A percentile compares a stretch with the other conserved stretches of the same genome.
phyloP scores from a whole-genome alignment of 1,139 yeast genomes.

The Hansenula lynferdii region DNA sequence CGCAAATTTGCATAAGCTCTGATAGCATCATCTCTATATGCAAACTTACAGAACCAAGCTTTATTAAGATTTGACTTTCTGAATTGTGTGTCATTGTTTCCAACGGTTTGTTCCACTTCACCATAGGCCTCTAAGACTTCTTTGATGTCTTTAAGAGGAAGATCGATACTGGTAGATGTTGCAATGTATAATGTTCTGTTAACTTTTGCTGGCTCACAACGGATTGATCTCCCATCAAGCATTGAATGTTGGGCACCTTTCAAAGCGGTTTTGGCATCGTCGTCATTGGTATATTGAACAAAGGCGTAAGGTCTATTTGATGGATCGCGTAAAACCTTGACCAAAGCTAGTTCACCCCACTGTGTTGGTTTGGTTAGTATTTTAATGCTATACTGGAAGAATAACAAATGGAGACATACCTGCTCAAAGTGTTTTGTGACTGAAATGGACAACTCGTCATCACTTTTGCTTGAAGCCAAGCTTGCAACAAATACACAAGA shows the following conservation, averaged over 20 bases:
- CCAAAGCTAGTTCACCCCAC: slow-evolving; percentile 69
- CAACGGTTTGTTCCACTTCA: slow-evolving; percentile 63
- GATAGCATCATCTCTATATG: slow-evolving; percentile 86
- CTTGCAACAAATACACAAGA: slow-evolving; percentile 89
- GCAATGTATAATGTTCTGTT: slow-evolving; percentile 73
- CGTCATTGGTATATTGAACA: slow-evolving; percentile 75
- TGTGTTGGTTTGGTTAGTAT: slow-evolving; percentile 27
- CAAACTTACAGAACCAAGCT: slow-evolving; percentile 80
- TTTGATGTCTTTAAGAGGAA: slow-evolving; percentile 29
- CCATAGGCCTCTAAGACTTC: slow-evolving; percentile 51
- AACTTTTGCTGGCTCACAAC: slow-evolving; percentile 90
- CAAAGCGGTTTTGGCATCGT: slow-evolving; percentile 68
- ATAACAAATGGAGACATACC: too few species aligned
- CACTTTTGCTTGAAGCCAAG: slow-evolving; percentile 56
- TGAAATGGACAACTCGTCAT: slow-evolving; percentile 64
- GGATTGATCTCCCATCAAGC: slow-evolving; percentile 68
- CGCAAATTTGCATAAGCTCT: slow-evolving; percentile 74
- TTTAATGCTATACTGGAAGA: too few species aligned
- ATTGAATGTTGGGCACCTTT: slow-evolving; percentile 61
- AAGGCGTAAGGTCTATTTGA: slow-evolving; percentile 89
- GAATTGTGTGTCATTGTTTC: slow-evolving; percentile 36
- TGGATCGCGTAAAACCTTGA: slow-evolving; percentile 84
- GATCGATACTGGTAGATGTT: slow-evolving; percentile 26
- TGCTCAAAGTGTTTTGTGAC: slow-evolving; percentile 56
- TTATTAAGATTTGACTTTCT: slow-evolving; percentile 32